Conservation (phyloP, 257 asterid species). For the Forsythia suspensa region DNA sequence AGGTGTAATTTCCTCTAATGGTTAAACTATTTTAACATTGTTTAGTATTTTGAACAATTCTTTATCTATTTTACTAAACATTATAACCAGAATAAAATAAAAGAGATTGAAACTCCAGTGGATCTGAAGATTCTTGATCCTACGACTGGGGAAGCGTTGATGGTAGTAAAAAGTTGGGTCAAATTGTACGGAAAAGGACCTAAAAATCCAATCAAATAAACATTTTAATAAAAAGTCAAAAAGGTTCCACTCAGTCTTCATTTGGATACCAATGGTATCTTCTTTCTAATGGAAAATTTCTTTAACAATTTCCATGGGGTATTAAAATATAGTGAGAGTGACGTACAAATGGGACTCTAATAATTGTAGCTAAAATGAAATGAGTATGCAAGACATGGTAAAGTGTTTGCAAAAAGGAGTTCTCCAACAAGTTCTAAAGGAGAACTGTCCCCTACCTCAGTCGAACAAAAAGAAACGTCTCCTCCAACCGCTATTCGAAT, state of each 20-base stretch:
- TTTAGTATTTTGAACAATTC: too few species aligned
- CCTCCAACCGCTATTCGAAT: too few species aligned
- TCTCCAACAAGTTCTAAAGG: too few species aligned
- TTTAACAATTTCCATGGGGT: background rate
- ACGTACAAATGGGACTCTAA: background rate
- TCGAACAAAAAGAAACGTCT: too few species aligned
- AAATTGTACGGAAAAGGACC: slow-evolving; percentile 4
- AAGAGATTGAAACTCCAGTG: background rate
- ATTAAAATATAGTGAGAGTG: background rate
- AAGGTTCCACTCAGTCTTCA: background rate
- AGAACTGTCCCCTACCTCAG: too few species aligned
- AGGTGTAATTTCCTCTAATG: too few species aligned
- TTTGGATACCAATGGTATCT: background rate
- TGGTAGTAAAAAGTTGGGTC: background rate
- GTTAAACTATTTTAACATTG: too few species aligned
- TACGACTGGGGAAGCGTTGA: background rate
- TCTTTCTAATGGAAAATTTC: background rate
- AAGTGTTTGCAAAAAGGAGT: too few species aligned
- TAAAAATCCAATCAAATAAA: background rate
- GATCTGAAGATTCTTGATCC: background rate
- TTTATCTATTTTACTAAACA: too few species aligned
- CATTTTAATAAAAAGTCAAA: background rate
- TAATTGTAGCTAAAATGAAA: too few species aligned
- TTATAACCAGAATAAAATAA: background rate
- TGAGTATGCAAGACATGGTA: background rate